Evolutionary conservation across 176 grass and related monocot species (phyloP), one percentile per base, ranked within the genome.

Genomic region (Oryza brachyantha): DNA sequence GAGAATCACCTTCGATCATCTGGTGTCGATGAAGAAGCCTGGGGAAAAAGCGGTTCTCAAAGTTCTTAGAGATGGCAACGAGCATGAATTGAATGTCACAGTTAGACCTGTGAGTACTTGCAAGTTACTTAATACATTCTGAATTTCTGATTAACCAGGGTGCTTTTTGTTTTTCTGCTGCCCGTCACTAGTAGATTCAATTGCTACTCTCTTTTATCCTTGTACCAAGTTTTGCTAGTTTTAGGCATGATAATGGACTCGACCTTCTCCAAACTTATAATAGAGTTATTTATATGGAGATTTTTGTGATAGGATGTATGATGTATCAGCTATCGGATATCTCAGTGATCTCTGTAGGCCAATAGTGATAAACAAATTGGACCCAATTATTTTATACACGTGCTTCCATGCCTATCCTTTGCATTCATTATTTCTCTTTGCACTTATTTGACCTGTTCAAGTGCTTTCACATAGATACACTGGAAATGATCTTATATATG

Each of bases 1-100:
- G 89, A 98, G 95, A 82, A 98, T 98, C 84, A 94, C 92, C 59
- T 98, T 98, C 54, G 95, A 98, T 86, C 92, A 98, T 90, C 85
- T 98, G 75, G 92, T 98, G 14, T 94, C 95, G 57, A 92, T 98
- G 92, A 98, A 98, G 81, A 97, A 98, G 68, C 89, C 92, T 39
- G 92, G 67, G 88, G 95, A 98, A 88, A 89, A 79, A 46, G 83
- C 85, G n/a, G 11, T 90, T 76, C 63, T 98, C 46, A 84, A 86
- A 86, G 77, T 98, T 71, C 73, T 98, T 72, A 85, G 95, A 89
- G 87, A 98, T 86, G 89, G 92, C 65, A 87, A 67, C 80, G 92
- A 94, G 78, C 89, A 88, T 67, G 89, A 90, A 74, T 76, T 94
- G 59, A 89, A 22, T 66, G 82, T 92, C 65, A 88, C 85, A 61